Conservation (phyloP, 2,329 filamentous ascomycete species). For the Sclerotinia subarctica region DNA sequence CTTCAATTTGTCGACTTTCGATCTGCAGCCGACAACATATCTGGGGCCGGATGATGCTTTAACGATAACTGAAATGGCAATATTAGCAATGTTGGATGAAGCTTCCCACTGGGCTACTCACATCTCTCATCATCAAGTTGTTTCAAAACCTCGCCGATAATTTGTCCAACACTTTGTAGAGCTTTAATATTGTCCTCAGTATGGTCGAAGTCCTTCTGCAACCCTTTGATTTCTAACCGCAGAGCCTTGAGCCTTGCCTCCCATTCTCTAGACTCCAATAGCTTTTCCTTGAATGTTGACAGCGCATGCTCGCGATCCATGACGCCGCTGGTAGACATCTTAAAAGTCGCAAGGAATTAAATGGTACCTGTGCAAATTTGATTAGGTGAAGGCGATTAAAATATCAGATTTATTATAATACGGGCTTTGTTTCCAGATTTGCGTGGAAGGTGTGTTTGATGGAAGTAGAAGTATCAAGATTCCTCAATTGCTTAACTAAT, state of each 20-base stretch:
- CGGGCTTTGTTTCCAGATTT: background rate
- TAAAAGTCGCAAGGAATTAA: background rate
- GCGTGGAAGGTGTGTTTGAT: constrained; percentile 21
- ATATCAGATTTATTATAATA: background rate
- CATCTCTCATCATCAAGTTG: constrained; percentile 98
- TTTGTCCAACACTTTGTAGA: constrained; percentile 96
- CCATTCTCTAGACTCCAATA: constrained; percentile 96
- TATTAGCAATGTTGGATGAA: constrained; percentile 28
- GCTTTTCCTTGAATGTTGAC: constrained; percentile 73
- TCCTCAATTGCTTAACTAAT: constrained; percentile 4
- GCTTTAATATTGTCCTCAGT: constrained; percentile 99
- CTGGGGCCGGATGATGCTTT: constrained; percentile 95
- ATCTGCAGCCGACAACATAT: constrained; percentile 97
- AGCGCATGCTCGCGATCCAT: constrained; percentile 66
- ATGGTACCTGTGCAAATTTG: background rate
- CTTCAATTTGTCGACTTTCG: constrained; percentile 96
- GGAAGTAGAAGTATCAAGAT: constrained; percentile 8
- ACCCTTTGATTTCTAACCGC: constrained; percentile 90
- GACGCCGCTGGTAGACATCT: constrained; percentile 29
- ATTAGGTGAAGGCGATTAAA: background rate
- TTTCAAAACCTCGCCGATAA: constrained; percentile 98
- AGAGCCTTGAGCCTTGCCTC: constrained; percentile 95
- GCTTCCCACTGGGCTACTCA: constrained; percentile 47
- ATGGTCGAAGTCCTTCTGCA: constrained; percentile 92
- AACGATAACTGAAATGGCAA: constrained; percentile 71